phyloP scores from a whole-genome alignment of 176 grass and related monocot species.

The Oryza coarctata region DNA sequence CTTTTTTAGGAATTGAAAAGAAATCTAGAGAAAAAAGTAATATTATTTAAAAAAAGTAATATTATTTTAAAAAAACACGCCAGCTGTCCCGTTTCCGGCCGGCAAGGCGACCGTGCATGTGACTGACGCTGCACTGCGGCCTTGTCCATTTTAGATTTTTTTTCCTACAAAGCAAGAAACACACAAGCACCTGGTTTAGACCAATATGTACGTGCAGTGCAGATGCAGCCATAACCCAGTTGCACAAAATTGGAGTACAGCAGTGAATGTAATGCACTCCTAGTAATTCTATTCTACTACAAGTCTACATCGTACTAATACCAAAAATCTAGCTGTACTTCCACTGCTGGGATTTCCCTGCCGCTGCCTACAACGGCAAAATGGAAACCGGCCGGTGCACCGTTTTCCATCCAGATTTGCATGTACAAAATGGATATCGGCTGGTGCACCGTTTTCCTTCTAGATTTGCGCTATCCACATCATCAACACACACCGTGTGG shows the following conservation, averaged over 20 bases:
- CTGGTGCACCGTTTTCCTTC: background rate
- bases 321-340: background rate
- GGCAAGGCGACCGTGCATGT: background rate
- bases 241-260: background rate
- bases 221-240: too few species aligned
- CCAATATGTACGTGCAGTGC: too few species aligned
- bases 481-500: background rate
- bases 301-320: background rate
- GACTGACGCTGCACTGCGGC: background rate
- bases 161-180: too few species aligned
- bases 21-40: too few species aligned
- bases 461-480: too few species aligned
- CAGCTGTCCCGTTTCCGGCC: background rate
- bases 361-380: background rate
- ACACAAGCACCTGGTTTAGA: too few species aligned
- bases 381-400: background rate
- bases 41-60: too few species aligned
- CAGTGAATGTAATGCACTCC: background rate
- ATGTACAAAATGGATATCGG: background rate
- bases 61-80: too few species aligned
- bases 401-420: background rate
- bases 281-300: too few species aligned
- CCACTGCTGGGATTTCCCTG: background rate
- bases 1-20: too few species aligned
- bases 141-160: too few species aligned